phyloP scores from a whole-genome alignment of 495 filamentous ascomycete genomes.

The Neurospora sp. region DNA sequence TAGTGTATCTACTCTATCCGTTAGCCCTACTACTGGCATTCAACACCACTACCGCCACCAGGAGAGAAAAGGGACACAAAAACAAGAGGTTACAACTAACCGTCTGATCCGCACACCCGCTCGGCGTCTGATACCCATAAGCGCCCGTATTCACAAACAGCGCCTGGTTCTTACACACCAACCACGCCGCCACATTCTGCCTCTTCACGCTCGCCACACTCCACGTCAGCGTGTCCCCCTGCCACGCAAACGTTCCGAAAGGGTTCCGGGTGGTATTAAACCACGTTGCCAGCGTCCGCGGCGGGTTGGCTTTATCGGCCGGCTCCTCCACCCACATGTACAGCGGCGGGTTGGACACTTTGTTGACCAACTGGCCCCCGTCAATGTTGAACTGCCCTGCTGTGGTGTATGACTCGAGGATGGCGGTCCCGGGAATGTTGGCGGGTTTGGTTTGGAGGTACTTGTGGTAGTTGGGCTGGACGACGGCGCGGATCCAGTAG shows the following conservation, averaged over 20 bases:
- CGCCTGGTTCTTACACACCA: constrained; percentile 43
- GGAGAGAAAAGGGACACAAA: no score
- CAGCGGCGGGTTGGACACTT: constrained; percentile 30
- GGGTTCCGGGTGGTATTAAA: constrained; percentile 43
- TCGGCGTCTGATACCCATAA: constrained; percentile 48
- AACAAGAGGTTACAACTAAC: no score
- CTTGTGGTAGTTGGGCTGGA: constrained; percentile 51
- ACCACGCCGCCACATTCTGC: constrained; percentile 49
- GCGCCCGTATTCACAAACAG: constrained; percentile 51
- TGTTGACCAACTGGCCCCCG: constrained; percentile 47
- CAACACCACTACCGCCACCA: neutral
- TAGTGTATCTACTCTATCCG: constrained; percentile 17
- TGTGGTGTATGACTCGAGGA: constrained; percentile 43
- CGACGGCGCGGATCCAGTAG: constrained; percentile 53
- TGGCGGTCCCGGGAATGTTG: constrained; percentile 36
- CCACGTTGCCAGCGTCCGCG: constrained; percentile 36
- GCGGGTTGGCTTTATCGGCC: constrained; percentile 33
- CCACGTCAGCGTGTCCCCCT: constrained; percentile 50
- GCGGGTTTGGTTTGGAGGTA: constrained; percentile 49
- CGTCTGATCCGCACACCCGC: constrained; percentile 50
- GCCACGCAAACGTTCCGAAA: constrained; percentile 48
- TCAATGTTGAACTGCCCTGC: constrained; percentile 53
- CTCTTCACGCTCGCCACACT: constrained; percentile 33
- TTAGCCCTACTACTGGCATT: neutral
- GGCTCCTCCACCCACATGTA: constrained; percentile 41